phyloP scores from a whole-genome alignment of 169 alveolate genomes.

The Fabrea salina region DNA sequence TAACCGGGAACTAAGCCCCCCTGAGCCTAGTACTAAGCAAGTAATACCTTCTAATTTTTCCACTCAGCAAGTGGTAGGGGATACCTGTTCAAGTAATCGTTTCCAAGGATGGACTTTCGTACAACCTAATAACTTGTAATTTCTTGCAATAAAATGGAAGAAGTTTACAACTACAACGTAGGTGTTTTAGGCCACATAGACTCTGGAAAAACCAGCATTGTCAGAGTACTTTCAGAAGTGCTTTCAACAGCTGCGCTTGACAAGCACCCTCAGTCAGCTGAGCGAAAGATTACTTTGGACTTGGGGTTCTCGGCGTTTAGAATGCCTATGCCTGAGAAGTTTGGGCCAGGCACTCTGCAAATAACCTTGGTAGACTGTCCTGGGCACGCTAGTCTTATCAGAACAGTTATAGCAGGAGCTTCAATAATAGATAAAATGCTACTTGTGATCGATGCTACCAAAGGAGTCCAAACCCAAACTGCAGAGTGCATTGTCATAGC shows the following conservation, averaged over 20 bases:
- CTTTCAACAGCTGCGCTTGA: conserved; percentile 91
- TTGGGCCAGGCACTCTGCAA: conserved; percentile 53
- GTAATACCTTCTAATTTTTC: too few relatives aligned
- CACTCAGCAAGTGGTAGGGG: too few relatives aligned
- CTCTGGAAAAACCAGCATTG: conserved; percentile 90
- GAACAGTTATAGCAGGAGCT: conserved; percentile 91
- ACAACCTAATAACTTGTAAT: too few relatives aligned
- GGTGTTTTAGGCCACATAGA: conserved; percentile 94
- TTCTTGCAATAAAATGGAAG: too few relatives aligned
- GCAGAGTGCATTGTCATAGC: conserved; percentile 91
- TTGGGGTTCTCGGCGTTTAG: conserved; percentile 90
- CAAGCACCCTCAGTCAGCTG: conserved; percentile 88
- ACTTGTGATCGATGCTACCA: conserved; percentile 86
- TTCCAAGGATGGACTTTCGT: too few relatives aligned
- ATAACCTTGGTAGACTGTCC: conserved; percentile 94
- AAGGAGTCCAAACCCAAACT: conserved; percentile 91
- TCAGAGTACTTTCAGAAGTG: conserved; percentile 78
- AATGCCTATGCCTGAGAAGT: conserved; percentile 61
- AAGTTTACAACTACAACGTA: conserved; percentile 74
- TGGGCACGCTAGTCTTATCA: conserved; percentile 92
- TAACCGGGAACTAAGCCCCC: conserved; percentile 15
- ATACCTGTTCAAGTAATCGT: too few relatives aligned
- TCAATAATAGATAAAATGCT: conserved; percentile 87
- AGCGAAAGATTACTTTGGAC: conserved; percentile 91
- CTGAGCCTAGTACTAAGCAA: too few relatives aligned